Percentiles rank a stretch among this genome's conserved stretches.
phyloP scores from a whole-genome alignment of 148 eudicot species.

The Amaranthus palmeri region DNA sequence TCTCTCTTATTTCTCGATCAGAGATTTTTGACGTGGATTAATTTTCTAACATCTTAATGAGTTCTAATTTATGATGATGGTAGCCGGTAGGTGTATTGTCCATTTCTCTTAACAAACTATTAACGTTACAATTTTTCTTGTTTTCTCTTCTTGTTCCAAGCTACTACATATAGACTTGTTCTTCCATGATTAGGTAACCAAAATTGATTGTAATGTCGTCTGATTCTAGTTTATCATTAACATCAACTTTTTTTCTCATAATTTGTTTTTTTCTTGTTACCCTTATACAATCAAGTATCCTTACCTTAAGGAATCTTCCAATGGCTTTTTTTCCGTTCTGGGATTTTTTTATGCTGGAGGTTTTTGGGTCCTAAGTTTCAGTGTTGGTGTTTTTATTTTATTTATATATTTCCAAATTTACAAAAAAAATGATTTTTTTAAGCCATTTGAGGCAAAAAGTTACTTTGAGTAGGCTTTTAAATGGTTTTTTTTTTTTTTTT shows the following conservation, averaged over 20 bases:
- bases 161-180: constrained; percentile 6
- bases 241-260: not conserved
- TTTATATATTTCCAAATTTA: no score
- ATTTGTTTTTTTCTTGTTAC: not conserved
- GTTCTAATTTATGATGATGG: not conserved
- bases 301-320: not conserved
- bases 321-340: no score
- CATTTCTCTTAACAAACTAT: constrained; percentile 13
- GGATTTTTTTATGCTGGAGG: no score
- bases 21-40: no score
- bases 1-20: no score
- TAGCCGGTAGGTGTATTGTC: constrained; percentile 17
- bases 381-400: no score
- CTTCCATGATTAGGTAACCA: not conserved
- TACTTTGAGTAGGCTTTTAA: no score
- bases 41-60: no score
- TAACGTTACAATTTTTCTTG: constrained; percentile 6
- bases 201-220: not conserved
- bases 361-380: no score
- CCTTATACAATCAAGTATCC: not conserved
- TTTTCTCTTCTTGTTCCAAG: constrained; percentile 3
- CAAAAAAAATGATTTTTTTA: no score
- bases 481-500: no score
- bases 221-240: not conserved
- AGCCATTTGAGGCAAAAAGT: no score